Evolutionary conservation across 2,329 filamentous ascomycete genomes (phyloP).

Genomic region (Fusarium odoratissimum): DNA sequence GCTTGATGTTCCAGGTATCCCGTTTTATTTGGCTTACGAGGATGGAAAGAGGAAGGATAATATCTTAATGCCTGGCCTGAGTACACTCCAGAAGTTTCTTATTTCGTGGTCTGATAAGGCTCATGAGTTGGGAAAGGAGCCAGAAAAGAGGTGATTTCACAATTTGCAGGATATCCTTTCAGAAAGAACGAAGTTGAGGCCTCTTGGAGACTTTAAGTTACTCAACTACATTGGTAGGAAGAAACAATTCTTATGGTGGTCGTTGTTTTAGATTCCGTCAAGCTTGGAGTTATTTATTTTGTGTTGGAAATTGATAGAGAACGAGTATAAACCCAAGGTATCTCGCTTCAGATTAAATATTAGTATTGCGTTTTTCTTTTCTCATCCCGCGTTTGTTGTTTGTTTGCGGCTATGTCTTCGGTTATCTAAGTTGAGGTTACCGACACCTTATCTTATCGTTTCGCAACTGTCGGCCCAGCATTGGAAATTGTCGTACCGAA

Average conservation of each 20-base stretch:
- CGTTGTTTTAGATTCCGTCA: not conserved
- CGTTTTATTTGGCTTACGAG: not conserved
- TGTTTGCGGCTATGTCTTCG: not conserved
- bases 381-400: too few relatives aligned
- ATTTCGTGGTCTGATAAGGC: not conserved
- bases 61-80: not conserved
- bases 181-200: not conserved
- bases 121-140: not conserved
- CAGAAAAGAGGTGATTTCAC: accelerated
- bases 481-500: not conserved
- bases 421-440: not conserved
- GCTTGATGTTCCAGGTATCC: not conserved
- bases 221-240: not conserved
- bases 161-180: accelerated
- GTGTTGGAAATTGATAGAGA: too few relatives aligned
- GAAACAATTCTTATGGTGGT: not conserved
- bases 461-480: not conserved
- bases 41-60: accelerated
- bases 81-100: not conserved
- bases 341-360: too few relatives aligned
- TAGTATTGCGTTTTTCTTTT: too few relatives aligned
- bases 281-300: too few relatives aligned
- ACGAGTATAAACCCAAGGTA: not conserved
- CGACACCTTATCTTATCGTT: not conserved
- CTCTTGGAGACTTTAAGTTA: not conserved